Base-by-base conservation (phyloP, 495 filamentous ascomycete genomes). In the Daldinia bambusicola region DNA sequence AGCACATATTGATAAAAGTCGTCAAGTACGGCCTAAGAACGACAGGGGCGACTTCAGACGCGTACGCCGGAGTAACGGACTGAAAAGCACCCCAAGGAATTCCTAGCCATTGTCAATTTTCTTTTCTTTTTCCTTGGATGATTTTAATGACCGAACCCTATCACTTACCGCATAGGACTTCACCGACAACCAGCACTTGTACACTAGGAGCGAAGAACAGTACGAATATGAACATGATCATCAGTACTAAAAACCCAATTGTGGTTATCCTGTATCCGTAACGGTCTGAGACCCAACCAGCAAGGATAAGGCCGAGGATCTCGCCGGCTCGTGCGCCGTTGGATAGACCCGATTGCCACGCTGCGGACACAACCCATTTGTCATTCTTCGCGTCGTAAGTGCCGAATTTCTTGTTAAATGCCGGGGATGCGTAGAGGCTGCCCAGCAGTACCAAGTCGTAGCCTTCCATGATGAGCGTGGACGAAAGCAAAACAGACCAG, bases 1-100 rank as follows among this genome's bases (percentile, higher is more conserved):
- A 92, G 76, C 89, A 91, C 74, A 91, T 85, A 74, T 91, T 92
- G 75, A 91, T 88, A 63, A 89, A 91, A 20, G 88, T 90, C 4
- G 88, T 91, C 36, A 92, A 77, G 69, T 90, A 90, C 0, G 85
- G 82, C n/a, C 90, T 86, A 37, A 92, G 81, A 2, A 84, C 82
- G 48, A 90, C 84, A 10, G 90, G 90, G 38, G 83, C 85, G 22
- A 91, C 88, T 76, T 93, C 90, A 32, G 88, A 89, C 16, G 90
- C 90, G 62, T 92, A 93, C 10, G 89, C 88, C 63, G 88, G 85
- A 50, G 89, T 88, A 41, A 91, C 79, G 4, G 89, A 92, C 48
- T 80, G 80, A 67, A 84, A 86, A 18, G 83, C 79, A 60, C 90
- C 90, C 88, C 89, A 91, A 8, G 89, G 89, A 61, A 93, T 84